These are phyloP conservation scores for Sorghum bicolor DNA, from an alignment of 176 grass and related monocot species.

Conservation along the genomic window Sorghum_bicolor_NCBIv3 NC_012876.2:17563501-17564000, in stretches of 20 bases:
- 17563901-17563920: neutral
- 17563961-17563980: slow-evolving; percentile 1
- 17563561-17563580: slow-evolving; percentile 57
- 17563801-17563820: slow-evolving; percentile 10
- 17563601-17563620: slow-evolving; percentile 57
- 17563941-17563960: slow-evolving; percentile 60
- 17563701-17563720: slow-evolving; percentile 64
- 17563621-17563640: slow-evolving; percentile 83
- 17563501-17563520: neutral
- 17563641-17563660: slow-evolving; percentile 63
- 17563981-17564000: neutral
- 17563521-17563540: neutral
- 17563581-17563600: slow-evolving; percentile 62
- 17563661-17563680: slow-evolving; percentile 47
- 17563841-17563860: neutral
- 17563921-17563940: slow-evolving; percentile 8
- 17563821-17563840: neutral
- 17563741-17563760: slow-evolving; percentile 71
- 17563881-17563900: neutral
- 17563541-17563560: slow-evolving; percentile 36
- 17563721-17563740: slow-evolving; percentile 51
- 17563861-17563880: neutral
- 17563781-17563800: slow-evolving; percentile 56
- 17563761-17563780: slow-evolving; percentile 71
- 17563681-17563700: slow-evolving; percentile 72